These are phyloP conservation scores for Anthracocystis setariae DNA, from an alignment of 1,284 basidiomycete species.

Conservation along the genomic window DNA sequence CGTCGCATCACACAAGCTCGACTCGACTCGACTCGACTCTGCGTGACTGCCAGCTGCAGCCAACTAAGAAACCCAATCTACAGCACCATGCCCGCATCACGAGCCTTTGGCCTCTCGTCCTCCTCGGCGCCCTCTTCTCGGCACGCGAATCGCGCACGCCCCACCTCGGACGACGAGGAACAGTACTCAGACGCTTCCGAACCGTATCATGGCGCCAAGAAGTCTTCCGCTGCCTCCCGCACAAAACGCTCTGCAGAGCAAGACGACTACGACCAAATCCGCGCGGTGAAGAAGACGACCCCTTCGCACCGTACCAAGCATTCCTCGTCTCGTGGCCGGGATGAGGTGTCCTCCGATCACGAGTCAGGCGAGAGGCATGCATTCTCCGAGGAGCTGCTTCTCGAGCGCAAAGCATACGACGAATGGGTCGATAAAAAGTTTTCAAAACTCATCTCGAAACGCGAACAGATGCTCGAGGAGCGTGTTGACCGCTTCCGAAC, in stretches of 20 bases:
- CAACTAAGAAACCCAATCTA: too few relatives aligned
- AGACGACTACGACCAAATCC: constrained; percentile 9
- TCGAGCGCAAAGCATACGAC: constrained; percentile 33
- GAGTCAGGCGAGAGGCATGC: constrained; percentile 4
- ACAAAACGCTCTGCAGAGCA: constrained; percentile 11
- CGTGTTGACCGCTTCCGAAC: constrained; percentile 32
- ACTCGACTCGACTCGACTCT: too few relatives aligned
- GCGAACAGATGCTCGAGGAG: constrained; percentile 53
- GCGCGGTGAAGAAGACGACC: constrained; percentile 16
- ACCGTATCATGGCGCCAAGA: constrained; percentile 21
- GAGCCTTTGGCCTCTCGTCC: constrained; percentile 29
- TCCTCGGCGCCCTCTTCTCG: constrained; percentile 34
- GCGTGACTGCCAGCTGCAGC: too few relatives aligned
- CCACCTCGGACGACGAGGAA: constrained; percentile 31
- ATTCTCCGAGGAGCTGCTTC: constrained; percentile 29
- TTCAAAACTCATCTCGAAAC: constrained; percentile 30
- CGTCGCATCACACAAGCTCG: too few relatives aligned
- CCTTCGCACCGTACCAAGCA: not conserved
- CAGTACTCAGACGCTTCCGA: constrained; percentile 21
- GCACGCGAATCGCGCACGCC: constrained; percentile 20
- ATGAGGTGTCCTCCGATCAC: constrained; percentile 7
- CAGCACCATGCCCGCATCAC: constrained; percentile 33
- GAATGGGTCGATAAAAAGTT: constrained; percentile 47
- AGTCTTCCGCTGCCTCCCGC: constrained; percentile 11
- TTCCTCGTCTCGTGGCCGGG: not conserved